A percentile compares a stretch with the other conserved stretches of the same genome.
Conservation (phyloP, 495 filamentous ascomycete species). For the Daldinia vernicosa region DNA sequence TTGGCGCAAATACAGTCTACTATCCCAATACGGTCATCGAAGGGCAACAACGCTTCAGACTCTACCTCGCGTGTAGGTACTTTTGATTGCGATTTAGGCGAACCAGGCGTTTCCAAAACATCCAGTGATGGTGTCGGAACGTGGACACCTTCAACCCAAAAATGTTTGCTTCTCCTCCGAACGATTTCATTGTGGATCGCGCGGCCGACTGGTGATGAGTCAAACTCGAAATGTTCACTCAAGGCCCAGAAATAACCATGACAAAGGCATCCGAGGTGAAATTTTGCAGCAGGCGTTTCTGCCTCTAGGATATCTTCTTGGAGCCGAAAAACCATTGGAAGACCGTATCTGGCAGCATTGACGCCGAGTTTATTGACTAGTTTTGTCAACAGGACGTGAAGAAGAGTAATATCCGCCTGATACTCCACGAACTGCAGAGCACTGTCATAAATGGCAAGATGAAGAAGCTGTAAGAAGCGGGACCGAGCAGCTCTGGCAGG, state of each 20-base stretch:
- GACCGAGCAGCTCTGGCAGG: constrained; percentile 63
- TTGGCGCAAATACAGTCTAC: constrained; percentile 75
- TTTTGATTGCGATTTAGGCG: constrained; percentile 54
- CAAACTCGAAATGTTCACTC: constrained; percentile 79
- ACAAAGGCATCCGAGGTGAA: constrained; percentile 81
- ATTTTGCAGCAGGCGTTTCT: constrained; percentile 68
- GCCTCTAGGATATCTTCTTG: constrained; percentile 81
- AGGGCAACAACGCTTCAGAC: constrained; percentile 68
- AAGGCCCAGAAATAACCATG: constrained; percentile 87
- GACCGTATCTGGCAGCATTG: constrained; percentile 77
- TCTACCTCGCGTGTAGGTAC: constrained; percentile 61
- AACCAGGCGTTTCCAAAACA: constrained; percentile 57
- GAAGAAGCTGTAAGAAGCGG: constrained; percentile 82
- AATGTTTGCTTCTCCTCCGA: constrained; percentile 70
- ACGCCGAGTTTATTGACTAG: constrained; percentile 82
- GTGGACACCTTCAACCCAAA: constrained; percentile 81
- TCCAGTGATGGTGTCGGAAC: constrained; percentile 70
- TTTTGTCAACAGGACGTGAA: constrained; percentile 76
- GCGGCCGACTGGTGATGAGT: constrained; percentile 68
- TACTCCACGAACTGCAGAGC: constrained; percentile 74
- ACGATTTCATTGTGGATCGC: constrained; percentile 79
- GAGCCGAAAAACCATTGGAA: constrained; percentile 87
- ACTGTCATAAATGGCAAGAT: constrained; percentile 87
- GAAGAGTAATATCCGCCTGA: constrained; percentile 74
- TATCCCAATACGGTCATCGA: constrained; percentile 70